Evolutionary conservation across 306 rosid genomes (phyloP), one percentile per base, ranked within the genome.

Genomic region (Adenanthera pavonina): DNA sequence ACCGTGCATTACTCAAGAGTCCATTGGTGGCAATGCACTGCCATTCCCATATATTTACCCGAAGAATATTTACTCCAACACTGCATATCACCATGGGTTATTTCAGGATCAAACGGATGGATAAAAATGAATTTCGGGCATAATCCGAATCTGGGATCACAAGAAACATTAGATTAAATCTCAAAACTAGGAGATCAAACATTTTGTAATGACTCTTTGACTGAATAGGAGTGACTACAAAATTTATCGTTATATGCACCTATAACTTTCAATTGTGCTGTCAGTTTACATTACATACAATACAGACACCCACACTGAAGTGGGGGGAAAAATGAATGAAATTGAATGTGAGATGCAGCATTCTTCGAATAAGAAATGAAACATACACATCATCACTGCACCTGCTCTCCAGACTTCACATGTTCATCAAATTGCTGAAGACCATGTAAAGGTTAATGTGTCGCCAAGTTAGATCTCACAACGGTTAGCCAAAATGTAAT

Each of bases 401-500:
- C 86, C 76, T 72, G 47, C 71, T 53, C 72, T 75, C 61, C 59
- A 67, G 35, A 67, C 51, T 84, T 68, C 72, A 81, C 78, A 43
- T 75, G 57, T 82, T 80, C 81, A 6, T 13, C 64, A 51, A 16
- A 80, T 66, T 77, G 87, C 75, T 16, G 54, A 20, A 40, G 57
- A 61, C 46, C 72, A 10, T 75, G 38, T 77, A 69, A n/a, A 17
- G 69, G 78, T 61, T 52, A 52, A 49, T 4, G 48, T 74, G 72
- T 62, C 84, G 61, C 46, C 76, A 30, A 15, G 34, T 44, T n/a
- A 48, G 56, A 51, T 47, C 72, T 48, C 59, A 15, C 40, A 52
- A 62, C 60, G 38, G 34, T 83, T 73, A 91, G 69, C 95, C 95
- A 79, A 91, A 81, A 82, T 91, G 92, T 61, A 86, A 85, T 65